Evolutionary conservation across 2,329 filamentous ascomycete genomes (phyloP).

Genomic region (Fusarium siculi): DNA sequence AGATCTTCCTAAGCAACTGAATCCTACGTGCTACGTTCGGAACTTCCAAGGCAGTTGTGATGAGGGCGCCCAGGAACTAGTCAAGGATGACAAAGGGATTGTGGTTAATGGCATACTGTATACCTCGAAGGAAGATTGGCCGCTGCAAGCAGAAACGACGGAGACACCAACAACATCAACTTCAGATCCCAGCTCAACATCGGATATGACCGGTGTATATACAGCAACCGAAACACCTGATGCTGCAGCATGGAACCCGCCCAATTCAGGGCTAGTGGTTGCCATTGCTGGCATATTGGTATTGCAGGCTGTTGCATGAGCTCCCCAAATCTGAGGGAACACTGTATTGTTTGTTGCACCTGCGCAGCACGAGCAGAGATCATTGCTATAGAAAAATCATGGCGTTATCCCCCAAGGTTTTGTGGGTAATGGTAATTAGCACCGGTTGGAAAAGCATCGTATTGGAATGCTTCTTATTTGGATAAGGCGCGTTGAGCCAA

Average conservation of each 20-base stretch:
- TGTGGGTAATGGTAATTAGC: background rate
- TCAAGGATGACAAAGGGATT: constrained; percentile 62
- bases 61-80: constrained; percentile 58
- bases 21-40: constrained; percentile 70
- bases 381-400: background rate
- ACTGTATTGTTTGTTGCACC: background rate
- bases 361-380: background rate
- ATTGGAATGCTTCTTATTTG: constrained; percentile 1
- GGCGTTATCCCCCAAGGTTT: background rate
- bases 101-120: constrained; percentile 71
- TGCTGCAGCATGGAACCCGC: constrained; percentile 24
- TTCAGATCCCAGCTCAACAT: constrained; percentile 29
- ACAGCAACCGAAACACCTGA: constrained; percentile 51
- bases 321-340: background rate
- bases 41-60: constrained; percentile 61
- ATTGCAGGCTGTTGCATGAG: constrained; percentile 4
- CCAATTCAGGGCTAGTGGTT: constrained; percentile 11
- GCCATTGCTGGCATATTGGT: constrained; percentile 25
- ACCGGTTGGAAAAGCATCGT: constrained; percentile 11
- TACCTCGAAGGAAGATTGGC: constrained; percentile 54
- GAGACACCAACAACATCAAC: constrained; percentile 37
- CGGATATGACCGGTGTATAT: constrained; percentile 47
- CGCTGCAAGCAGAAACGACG: constrained; percentile 46
- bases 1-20: constrained; percentile 58
- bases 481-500: background rate